A percentile compares a stretch with the other conserved stretches of the same genome.
phyloP scores from a whole-genome alignment of 2,329 filamentous ascomycete species.

The Cercospora brassicicola region DNA sequence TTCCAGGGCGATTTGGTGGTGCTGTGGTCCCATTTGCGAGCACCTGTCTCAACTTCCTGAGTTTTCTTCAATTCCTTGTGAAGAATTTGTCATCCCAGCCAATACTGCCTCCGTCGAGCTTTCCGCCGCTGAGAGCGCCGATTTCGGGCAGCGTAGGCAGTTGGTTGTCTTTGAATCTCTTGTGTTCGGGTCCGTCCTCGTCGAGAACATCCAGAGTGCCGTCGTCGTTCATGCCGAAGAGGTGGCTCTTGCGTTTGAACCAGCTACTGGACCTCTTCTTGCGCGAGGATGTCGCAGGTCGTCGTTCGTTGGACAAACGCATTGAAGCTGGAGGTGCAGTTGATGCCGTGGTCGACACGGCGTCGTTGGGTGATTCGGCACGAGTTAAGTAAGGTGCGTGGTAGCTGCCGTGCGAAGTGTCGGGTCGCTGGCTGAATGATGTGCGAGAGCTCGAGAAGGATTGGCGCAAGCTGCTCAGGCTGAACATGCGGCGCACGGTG shows the following conservation, averaged over 20 bases:
- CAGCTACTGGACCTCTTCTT: conserved; percentile 37
- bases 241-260: conserved; percentile 41
- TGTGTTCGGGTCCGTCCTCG: conserved; percentile 33
- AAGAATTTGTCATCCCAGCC: conserved; percentile 38
- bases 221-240: conserved; percentile 34
- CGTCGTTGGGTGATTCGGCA: conserved; percentile 26
- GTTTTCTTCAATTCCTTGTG: conserved; percentile 16
- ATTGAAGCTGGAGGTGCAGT: conserved; percentile 18
- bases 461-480: conserved; percentile 37
- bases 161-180: conserved; percentile 28
- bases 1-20: not conserved
- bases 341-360: conserved; percentile 27
- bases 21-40: not conserved
- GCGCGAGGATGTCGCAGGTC: conserved; percentile 23
- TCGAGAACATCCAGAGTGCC: conserved; percentile 31
- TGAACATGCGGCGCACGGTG: conserved; percentile 37
- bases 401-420: conserved; percentile 21
- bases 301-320: conserved; percentile 15
- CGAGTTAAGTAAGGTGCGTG: conserved; percentile 20
- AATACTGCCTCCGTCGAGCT: conserved; percentile 30
- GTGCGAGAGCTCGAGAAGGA: conserved; percentile 41
- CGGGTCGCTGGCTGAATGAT: conserved; percentile 30
- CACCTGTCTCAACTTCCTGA: not conserved
- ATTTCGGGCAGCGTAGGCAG: conserved; percentile 36
- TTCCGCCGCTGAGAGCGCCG: conserved; percentile 29